These are phyloP conservation scores for Coleophoma cylindrospora DNA, from an alignment of 2,329 filamentous ascomycete species.

Conservation along the genomic window DNA sequence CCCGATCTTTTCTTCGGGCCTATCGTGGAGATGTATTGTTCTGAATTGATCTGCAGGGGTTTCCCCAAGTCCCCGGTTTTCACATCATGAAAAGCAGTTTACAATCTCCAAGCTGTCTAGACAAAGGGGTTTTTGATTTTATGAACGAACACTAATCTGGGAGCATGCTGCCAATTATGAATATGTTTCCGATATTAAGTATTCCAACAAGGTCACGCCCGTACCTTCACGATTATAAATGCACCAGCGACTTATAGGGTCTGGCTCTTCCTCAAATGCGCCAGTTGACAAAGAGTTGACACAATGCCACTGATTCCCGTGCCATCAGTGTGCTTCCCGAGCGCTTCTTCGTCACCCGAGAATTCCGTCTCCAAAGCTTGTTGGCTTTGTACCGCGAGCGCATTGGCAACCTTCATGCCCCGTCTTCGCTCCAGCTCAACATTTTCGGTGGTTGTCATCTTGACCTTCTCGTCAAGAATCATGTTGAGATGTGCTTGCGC, in stretches of 20 bases:
- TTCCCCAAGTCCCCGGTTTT: no score
- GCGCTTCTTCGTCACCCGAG: constrained; percentile 19
- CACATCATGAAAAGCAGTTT: no score
- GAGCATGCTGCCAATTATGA: no score
- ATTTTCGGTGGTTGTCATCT: constrained; percentile 6
- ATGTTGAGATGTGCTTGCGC: not conserved
- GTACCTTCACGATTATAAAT: no score
- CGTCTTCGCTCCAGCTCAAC: constrained; percentile 15
- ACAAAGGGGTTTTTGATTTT: no score
- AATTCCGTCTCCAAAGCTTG: constrained; percentile 20
- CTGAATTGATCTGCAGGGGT: no score
- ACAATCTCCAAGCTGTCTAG: no score
- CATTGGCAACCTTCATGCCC: constrained; percentile 14
- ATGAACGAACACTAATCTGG: no score
- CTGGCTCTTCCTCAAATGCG: constrained; percentile 23
- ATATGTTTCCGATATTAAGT: no score
- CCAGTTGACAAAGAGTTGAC: constrained; percentile 28
- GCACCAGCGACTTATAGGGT: constrained; percentile 13
- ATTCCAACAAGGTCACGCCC: no score
- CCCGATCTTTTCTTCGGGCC: no score
- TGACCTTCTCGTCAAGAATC: not conserved
- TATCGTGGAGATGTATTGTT: no score
- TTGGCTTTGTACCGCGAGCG: constrained; percentile 10
- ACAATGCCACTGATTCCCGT: constrained; percentile 29
- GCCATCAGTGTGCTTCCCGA: constrained; percentile 31